Conservation (phyloP, 2,329 filamentous ascomycete species). For the Colletotrichum coccodes region DNA sequence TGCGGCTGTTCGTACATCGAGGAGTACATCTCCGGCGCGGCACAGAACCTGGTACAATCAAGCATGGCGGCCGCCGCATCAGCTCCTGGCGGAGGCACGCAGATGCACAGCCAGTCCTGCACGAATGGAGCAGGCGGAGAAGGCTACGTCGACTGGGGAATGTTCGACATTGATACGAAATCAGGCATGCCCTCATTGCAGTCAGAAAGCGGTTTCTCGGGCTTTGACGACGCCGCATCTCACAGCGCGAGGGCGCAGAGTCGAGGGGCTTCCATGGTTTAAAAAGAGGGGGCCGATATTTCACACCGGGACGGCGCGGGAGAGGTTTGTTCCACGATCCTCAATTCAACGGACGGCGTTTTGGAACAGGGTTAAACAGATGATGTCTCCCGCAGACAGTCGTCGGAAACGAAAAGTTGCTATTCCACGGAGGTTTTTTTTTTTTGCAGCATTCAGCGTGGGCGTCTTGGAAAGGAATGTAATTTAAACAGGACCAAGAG, state of each 20-base stretch:
- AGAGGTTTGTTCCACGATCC: background rate
- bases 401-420: background rate
- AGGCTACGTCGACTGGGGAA: slow-evolving; percentile 7
- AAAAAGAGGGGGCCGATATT: background rate
- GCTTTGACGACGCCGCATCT: slow-evolving; percentile 2
- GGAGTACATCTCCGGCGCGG: slow-evolving; percentile 29
- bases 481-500: background rate
- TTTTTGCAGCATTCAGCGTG: background rate
- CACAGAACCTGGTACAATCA: slow-evolving; percentile 20
- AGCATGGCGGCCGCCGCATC: background rate
- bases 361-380: no score
- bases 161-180: background rate
- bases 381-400: no score
- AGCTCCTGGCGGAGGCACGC: background rate
- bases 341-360: background rate
- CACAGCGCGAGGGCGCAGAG: slow-evolving; percentile 13
- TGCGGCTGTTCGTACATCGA: slow-evolving; percentile 32
- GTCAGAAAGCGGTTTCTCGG: slow-evolving; percentile 11
- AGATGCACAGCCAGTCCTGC: background rate
- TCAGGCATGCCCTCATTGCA: background rate
- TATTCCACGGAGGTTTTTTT: background rate
- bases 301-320: background rate
- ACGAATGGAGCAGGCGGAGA: background rate
- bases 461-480: slow-evolving; percentile 2
- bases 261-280: background rate